Conservation (phyloP, 345 rosid genomes). For the Syzygium aromaticum region DNA sequence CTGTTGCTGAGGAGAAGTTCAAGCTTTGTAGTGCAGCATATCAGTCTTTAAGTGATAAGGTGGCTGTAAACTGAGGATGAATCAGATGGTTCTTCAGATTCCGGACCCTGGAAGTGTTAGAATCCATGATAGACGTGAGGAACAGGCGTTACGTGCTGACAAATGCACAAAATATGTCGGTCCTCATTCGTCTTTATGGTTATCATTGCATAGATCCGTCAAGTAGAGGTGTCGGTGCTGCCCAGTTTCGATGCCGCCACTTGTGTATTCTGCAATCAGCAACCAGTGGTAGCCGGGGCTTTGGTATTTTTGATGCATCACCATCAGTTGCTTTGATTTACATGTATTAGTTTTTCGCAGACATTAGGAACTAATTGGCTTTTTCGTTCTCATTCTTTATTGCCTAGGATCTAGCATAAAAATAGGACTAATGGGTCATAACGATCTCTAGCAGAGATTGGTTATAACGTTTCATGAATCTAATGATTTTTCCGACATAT, state of each 20-base stretch:
- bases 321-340: background rate
- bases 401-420: background rate
- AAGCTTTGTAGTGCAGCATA: slow-evolving; percentile 79
- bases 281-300: background rate
- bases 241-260: background rate
- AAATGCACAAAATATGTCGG: background rate
- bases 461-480: background rate
- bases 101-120: background rate
- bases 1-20: slow-evolving; percentile 75
- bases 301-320: background rate
- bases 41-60: slow-evolving; percentile 59
- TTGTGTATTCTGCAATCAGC: background rate
- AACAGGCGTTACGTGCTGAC: background rate
- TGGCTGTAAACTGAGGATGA: slow-evolving; percentile 30
- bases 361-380: background rate
- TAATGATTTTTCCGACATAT: background rate
- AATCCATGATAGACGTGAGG: background rate
- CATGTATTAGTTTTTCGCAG: background rate
- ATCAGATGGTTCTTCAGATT: background rate
- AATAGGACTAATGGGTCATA: background rate
- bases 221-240: background rate
- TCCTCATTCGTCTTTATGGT: background rate
- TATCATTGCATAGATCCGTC: background rate
- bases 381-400: background rate
- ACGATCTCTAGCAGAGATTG: background rate